A percentile compares a stretch with the other conserved stretches of the same genome.
These are phyloP conservation scores for Ustilago bromivora DNA, from an alignment of 1,284 basidiomycete species.

Conservation along the genomic window DNA sequence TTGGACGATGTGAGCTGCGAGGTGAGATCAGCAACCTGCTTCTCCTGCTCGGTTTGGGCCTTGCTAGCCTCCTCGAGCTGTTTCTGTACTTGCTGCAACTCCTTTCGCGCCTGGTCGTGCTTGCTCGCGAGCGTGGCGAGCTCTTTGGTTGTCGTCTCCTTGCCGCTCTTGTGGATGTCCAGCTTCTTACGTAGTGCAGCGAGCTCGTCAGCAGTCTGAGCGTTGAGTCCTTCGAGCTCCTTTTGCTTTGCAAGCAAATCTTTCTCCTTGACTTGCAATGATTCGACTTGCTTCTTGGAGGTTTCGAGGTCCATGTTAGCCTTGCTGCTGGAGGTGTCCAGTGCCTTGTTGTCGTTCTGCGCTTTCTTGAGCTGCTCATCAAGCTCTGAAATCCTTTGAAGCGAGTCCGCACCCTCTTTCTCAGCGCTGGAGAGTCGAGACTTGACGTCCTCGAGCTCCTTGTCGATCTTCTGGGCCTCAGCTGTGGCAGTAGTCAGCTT, in stretches of 20 bases:
- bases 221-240: conserved; percentile 28
- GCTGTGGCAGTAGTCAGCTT: conserved; percentile 18
- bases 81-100: conserved; percentile 25
- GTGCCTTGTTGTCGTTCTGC: conserved; percentile 28
- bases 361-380: conserved; percentile 23
- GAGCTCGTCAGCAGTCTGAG: conserved; percentile 21
- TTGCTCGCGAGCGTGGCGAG: conserved; percentile 23
- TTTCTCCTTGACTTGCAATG: conserved; percentile 23
- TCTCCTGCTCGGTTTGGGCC: conserved; percentile 14
- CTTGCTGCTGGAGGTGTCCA: conserved; percentile 18
- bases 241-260: conserved; percentile 34
- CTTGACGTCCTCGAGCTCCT: conserved; percentile 26
- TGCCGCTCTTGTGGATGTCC: conserved; percentile 25
- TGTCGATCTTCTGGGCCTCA: conserved; percentile 12
- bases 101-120: conserved; percentile 23
- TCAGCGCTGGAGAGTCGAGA: conserved; percentile 12
- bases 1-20: conserved; percentile 21
- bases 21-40: conserved; percentile 24
- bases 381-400: conserved; percentile 26
- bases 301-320: conserved; percentile 26
- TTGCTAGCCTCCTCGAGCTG: conserved; percentile 17
- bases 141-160: conserved; percentile 20
- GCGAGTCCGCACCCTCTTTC: conserved; percentile 18
- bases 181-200: conserved; percentile 26
- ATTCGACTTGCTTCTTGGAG: conserved; percentile 26